These are phyloP conservation scores for Xylaria telfairii DNA, from an alignment of 495 filamentous ascomycete species.

Conservation along the genomic window DNA sequence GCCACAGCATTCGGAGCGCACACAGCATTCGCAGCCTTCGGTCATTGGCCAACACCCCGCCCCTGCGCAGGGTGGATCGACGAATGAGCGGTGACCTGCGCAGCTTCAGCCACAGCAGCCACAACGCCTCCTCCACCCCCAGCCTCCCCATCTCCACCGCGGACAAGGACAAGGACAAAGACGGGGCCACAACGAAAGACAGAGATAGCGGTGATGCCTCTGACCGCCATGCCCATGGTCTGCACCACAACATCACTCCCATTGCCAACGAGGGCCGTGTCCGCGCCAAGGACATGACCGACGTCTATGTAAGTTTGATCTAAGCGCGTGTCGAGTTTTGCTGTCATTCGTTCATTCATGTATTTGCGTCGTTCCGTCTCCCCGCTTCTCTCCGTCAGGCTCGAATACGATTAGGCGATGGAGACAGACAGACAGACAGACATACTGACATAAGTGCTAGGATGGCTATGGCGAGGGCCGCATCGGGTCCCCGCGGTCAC, in stretches of 20 bases:
- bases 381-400: neutral
- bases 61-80: slow-evolving; percentile 73
- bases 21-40: slow-evolving; percentile 27
- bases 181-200: neutral
- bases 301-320: slow-evolving; percentile 85
- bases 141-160: slow-evolving; percentile 29
- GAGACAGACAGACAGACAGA: no score
- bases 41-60: slow-evolving; percentile 58
- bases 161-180: neutral
- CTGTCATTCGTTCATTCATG: neutral
- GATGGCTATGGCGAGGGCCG: slow-evolving; percentile 95
- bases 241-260: slow-evolving; percentile 63
- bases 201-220: slow-evolving; percentile 17
- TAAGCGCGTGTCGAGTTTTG: slow-evolving; percentile 28
- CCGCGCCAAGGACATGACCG: slow-evolving; percentile 82
- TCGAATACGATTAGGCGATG: no score
- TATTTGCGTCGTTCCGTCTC: slow-evolving; percentile 6
- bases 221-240: slow-evolving; percentile 47
- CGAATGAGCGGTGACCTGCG: slow-evolving; percentile 82
- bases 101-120: slow-evolving; percentile 59
- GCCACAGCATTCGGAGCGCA: slow-evolving; percentile 53
- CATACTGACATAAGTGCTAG: slow-evolving; percentile 50
- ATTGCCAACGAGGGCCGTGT: slow-evolving; percentile 87
- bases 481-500: slow-evolving; percentile 85
- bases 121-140: slow-evolving; percentile 17